Percentiles rank a stretch among this genome's conserved stretches.
Evolutionary conservation across 2,329 filamentous ascomycete species (phyloP).

Genomic region (Thermomyces lanuginosus): DNA sequence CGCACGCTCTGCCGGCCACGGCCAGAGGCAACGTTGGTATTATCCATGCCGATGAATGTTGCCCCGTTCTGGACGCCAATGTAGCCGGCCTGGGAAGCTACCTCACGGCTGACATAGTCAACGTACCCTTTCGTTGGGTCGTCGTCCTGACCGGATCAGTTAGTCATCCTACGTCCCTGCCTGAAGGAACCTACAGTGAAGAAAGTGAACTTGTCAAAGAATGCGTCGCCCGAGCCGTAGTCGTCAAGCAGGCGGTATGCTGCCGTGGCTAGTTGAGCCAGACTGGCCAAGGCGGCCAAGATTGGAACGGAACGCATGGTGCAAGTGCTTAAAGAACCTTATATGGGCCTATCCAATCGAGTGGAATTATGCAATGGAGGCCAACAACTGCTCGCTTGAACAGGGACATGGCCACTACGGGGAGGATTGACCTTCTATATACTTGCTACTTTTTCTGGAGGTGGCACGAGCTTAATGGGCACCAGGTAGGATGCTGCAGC

Average conservation of each 20-base stretch:
- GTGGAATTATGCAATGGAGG: too few species aligned
- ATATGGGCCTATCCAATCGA: too few species aligned
- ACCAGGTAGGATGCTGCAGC: too few species aligned
- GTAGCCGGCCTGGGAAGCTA: slow-evolving; percentile 41
- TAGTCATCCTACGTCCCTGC: too few species aligned
- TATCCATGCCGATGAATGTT: slow-evolving; percentile 55
- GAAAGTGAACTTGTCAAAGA: slow-evolving; percentile 39
- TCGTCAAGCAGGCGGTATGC: slow-evolving; percentile 34
- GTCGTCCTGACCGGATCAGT: too few species aligned
- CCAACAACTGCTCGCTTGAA: too few species aligned
- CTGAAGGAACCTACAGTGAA: slow-evolving; percentile 29
- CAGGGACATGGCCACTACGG: too few species aligned
- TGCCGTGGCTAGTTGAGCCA: background rate
- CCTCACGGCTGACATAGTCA: slow-evolving; percentile 43
- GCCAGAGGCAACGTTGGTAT: slow-evolving; percentile 37
- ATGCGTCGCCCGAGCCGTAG: slow-evolving; percentile 28
- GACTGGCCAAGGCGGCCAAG: background rate
- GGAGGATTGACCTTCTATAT: too few species aligned
- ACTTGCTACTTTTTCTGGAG: too few species aligned
- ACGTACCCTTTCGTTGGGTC: slow-evolving; percentile 68
- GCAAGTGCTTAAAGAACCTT: too few species aligned
- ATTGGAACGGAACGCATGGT: slow-evolving; percentile 1
- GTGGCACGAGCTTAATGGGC: too few species aligned
- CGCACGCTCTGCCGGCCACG: slow-evolving; percentile 54
- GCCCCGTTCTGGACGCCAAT: slow-evolving; percentile 39